Evolutionary conservation across 1,284 basidiomycete genomes (phyloP), one percentile per base, ranked within the genome.

Genomic region (Cryptococcus sp.): DNA sequence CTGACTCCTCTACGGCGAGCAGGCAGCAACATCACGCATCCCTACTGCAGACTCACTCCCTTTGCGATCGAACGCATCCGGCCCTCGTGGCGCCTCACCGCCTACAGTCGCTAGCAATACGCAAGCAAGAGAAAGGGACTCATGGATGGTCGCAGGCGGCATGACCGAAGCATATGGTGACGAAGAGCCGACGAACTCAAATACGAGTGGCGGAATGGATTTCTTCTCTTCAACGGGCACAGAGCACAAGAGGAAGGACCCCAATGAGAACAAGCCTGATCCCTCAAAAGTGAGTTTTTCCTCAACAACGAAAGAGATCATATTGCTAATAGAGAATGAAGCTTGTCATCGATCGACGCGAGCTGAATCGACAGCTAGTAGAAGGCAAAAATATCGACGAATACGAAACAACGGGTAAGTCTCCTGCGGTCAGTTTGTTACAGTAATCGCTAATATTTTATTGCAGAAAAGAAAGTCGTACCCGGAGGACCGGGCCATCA

Each of bases 401-500:
- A 23, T 84, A 87, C 66, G 81, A 82, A 48, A 80, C 84, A 0
- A 76, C 82, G 6, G 75, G 81, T 61, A 74, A 37, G 70, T 62
- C 1, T 8, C 29, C 2, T 34, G 29, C 8, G 8, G 8, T 2
- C 8, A 10, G 8, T 2, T 7, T 13, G 13, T 34, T 10, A 10
- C 29, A 13, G 29, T 34, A 7, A 34, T 34, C 29, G 29, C 29
- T 34, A 10, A 34, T 34, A 44, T 16, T 4, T 10, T 16, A 15
- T 26, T n/a, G 43, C 58, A 69, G 70, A 70, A 86, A 86, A 78
- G 70, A 72, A 77, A 25, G 69, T 80, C 49, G 85, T 83, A 1
- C 89, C 91, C 0, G 93, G 94, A 2, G 92, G 91, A 0, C 89
- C 93, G 2, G 95, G 95, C 11, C 91, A 91, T 17, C 87, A 88